These are phyloP conservation scores for Phaeosphaeriaceae sp. DNA, from an alignment of 2,329 filamentous ascomycete species.

Conservation along the genomic window DNA sequence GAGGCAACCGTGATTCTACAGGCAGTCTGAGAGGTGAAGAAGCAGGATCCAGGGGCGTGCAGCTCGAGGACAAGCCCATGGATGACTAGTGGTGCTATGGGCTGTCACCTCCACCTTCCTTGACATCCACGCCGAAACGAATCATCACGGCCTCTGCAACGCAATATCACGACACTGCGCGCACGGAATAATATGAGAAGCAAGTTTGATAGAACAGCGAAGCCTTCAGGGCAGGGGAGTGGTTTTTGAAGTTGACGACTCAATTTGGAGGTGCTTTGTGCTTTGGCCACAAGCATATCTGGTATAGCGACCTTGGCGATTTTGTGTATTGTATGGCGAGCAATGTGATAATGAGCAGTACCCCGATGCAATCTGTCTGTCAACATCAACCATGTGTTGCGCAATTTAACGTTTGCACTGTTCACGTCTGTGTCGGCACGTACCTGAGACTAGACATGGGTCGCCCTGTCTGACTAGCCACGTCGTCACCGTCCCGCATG, in stretches of 20 bases:
- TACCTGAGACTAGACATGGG: slow-evolving; percentile 30
- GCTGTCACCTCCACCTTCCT: slow-evolving; percentile 8
- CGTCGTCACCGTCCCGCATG: slow-evolving; percentile 27
- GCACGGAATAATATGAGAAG: slow-evolving; percentile 2
- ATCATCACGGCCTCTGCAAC: slow-evolving; percentile 8
- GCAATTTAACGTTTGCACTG: not conserved
- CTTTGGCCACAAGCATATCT: slow-evolving; percentile 26
- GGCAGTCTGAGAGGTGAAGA: slow-evolving; percentile 56
- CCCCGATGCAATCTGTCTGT: slow-evolving; percentile 5
- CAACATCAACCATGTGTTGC: slow-evolving; percentile 1
- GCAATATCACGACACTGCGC: slow-evolving; percentile 7
- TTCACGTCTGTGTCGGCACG: slow-evolving; percentile 13
- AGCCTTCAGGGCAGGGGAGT: slow-evolving; percentile 10
- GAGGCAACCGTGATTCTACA: slow-evolving; percentile 48
- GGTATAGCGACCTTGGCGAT: slow-evolving; percentile 22
- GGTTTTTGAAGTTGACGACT: slow-evolving; percentile 1
- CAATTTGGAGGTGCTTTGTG: slow-evolving; percentile 9
- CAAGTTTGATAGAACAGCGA: slow-evolving; percentile 2
- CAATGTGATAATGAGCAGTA: slow-evolving; percentile 38
- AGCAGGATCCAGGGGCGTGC: slow-evolving; percentile 62
- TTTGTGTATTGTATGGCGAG: slow-evolving; percentile 26
- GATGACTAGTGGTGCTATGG: slow-evolving; percentile 64
- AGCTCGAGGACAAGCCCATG: slow-evolving; percentile 79
- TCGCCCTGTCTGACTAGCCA: slow-evolving; percentile 21
- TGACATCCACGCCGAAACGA: slow-evolving; percentile 6